These are phyloP conservation scores for Climacium dendroides DNA, from an alignment of 225 moss, liverwort and hornwort species.

Conservation along the genomic window DNA sequence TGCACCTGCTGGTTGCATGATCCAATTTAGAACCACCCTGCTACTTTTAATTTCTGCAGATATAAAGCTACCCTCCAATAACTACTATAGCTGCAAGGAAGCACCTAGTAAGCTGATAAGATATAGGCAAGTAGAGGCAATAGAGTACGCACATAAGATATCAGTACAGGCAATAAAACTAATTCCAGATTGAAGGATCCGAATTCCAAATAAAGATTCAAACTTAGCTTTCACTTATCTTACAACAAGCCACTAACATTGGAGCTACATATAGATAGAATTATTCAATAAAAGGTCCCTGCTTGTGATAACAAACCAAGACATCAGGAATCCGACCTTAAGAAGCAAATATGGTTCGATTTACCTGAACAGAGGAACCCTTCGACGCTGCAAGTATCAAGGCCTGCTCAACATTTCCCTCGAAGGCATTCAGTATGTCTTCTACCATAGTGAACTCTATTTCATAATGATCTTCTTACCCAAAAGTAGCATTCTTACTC, in stretches of 20 bases:
- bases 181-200: neutral
- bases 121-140: neutral
- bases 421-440: neutral
- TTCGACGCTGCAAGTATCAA: constrained; percentile 65
- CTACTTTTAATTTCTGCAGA: neutral
- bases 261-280: neutral
- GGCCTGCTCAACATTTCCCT: constrained; percentile 29
- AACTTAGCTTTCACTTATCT: neutral
- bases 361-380: constrained; percentile 20
- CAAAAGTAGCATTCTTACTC: neutral
- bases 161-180: neutral
- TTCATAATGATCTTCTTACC: neutral
- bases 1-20: constrained; percentile 32
- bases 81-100: neutral
- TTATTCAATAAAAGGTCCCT: neutral
- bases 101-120: neutral
- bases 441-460: neutral
- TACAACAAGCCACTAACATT: neutral
- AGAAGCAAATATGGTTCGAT: neutral
- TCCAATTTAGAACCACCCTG: neutral
- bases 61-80: neutral
- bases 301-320: neutral
- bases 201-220: neutral
- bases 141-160: neutral
- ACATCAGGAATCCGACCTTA: neutral